A percentile compares a stretch with the other conserved stretches of the same genome.
Evolutionary conservation across 2,329 filamentous ascomycete species (phyloP).

Genomic region (Helminthosporium solani): DNA sequence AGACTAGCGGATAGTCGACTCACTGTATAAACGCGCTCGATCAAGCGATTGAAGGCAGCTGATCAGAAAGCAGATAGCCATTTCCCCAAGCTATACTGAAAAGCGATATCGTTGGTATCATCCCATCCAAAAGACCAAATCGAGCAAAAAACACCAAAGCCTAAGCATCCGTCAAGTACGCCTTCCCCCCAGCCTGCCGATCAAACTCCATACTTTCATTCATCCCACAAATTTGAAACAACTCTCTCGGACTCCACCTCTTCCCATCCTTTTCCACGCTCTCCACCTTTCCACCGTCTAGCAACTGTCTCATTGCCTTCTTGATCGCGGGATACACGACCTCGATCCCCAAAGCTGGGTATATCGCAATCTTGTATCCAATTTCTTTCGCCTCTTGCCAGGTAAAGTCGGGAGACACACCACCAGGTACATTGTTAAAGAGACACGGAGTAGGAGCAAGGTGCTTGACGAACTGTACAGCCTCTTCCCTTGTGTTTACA

Average conservation of each 20-base stretch:
- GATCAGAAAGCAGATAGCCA: not conserved
- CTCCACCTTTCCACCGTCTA: slow-evolving; percentile 25
- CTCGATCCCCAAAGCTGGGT: slow-evolving; percentile 44
- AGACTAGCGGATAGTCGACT: too few species aligned
- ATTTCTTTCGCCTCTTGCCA: slow-evolving; percentile 55
- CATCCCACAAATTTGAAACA: slow-evolving; percentile 57
- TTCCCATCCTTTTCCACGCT: slow-evolving; percentile 44
- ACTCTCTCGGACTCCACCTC: slow-evolving; percentile 49
- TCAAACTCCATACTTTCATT: slow-evolving; percentile 55
- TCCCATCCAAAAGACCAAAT: not conserved
- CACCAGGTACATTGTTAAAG: slow-evolving; percentile 60
- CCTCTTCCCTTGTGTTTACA: slow-evolving; percentile 54
- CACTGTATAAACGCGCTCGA: too few species aligned
- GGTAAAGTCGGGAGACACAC: slow-evolving; percentile 56
- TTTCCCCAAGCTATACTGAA: not conserved
- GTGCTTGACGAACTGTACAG: slow-evolving; percentile 47
- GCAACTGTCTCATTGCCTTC: slow-evolving; percentile 31
- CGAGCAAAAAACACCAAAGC: not conserved
- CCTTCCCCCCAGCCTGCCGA: slow-evolving; percentile 45
- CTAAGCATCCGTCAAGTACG: slow-evolving; percentile 24
- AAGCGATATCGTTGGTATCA: not conserved
- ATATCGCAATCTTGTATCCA: slow-evolving; percentile 62
- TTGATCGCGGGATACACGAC: slow-evolving; percentile 37
- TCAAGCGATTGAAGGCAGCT: too few species aligned
- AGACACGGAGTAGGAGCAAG: slow-evolving; percentile 55